Evolutionary conservation across 371 early-diverging fungal genomes (phyloP).

Genomic region (Apophysomyces sp.): DNA sequence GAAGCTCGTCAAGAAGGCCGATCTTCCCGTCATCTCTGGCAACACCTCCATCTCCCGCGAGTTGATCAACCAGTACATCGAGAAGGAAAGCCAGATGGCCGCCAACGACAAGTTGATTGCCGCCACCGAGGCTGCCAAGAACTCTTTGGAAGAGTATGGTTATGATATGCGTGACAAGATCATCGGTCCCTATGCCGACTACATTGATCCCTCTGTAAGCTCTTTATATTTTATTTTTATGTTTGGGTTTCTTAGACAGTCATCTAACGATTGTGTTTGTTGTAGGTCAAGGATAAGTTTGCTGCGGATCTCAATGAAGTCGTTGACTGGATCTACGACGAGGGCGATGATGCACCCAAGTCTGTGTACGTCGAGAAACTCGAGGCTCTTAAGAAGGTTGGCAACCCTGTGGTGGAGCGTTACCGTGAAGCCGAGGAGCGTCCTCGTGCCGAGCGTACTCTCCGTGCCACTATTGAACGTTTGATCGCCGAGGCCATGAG

Average conservation of each 20-base stretch:
- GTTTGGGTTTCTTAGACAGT: background rate
- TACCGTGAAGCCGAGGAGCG: slow-evolving; percentile 85
- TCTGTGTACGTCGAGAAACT: slow-evolving; percentile 87
- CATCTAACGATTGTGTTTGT: background rate
- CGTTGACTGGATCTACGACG: slow-evolving; percentile 98
- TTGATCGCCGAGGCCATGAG: slow-evolving; percentile 70
- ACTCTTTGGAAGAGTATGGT: slow-evolving; percentile 96
- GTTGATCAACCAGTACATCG: slow-evolving; percentile 62
- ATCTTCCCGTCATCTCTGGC: slow-evolving; percentile 71
- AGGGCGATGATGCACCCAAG: slow-evolving; percentile 93
- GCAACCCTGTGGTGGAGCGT: slow-evolving; percentile 81
- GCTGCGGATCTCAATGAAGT: slow-evolving; percentile 67
- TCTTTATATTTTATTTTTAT: background rate
- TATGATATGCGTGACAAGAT: slow-evolving; percentile 95
- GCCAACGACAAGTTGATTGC: slow-evolving; percentile 85
- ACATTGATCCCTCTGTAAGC: slow-evolving; percentile 61
- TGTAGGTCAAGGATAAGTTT: slow-evolving; percentile 65
- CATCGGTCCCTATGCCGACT: slow-evolving; percentile 67
- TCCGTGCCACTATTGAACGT: slow-evolving; percentile 77
- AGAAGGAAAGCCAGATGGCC: slow-evolving; percentile 86
- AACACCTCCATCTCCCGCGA: slow-evolving; percentile 59
- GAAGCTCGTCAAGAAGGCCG: slow-evolving; percentile 89
- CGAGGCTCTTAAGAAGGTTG: slow-evolving; percentile 75
- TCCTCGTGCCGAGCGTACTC: slow-evolving; percentile 76
- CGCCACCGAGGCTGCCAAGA: slow-evolving; percentile 93